Evolutionary conservation across 2,329 filamentous ascomycete genomes (phyloP).

Genomic region (Fusarium subglutinans): DNA sequence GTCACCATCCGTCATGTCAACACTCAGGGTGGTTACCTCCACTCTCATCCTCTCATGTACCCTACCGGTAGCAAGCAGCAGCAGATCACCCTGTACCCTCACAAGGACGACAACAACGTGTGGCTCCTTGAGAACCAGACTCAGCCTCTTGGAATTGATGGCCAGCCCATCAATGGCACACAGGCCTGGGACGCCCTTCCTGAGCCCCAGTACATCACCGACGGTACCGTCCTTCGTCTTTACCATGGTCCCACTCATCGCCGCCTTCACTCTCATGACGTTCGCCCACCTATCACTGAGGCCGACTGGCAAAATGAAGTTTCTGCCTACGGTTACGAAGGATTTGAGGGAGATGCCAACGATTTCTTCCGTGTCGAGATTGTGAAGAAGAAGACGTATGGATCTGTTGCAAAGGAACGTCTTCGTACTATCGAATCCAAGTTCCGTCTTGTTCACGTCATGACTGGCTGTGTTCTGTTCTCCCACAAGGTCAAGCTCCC

Average conservation of each 20-base stretch:
- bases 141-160: conserved; percentile 81
- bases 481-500: conserved; percentile 99
- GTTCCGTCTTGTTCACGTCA: conserved; percentile 93
- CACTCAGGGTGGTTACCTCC: conserved; percentile 96
- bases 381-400: conserved; percentile 85
- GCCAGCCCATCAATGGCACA: conserved; percentile 81
- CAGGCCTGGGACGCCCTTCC: conserved; percentile 81
- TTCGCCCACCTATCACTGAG: conserved; percentile 86
- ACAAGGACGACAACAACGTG: conserved; percentile 98
- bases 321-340: conserved; percentile 96
- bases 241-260: conserved; percentile 87
- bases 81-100: conserved; percentile 96
- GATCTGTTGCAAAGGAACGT: conserved; percentile 80
- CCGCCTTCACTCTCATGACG: conserved; percentile 94
- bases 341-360: conserved; percentile 96
- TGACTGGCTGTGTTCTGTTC: conserved; percentile 96
- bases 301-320: conserved; percentile 96
- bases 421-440: conserved; percentile 95
- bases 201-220: conserved; percentile 74
- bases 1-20: conserved; percentile 92
- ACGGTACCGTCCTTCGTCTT: conserved; percentile 83
- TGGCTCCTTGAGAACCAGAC: conserved; percentile 97
- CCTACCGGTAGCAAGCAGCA: conserved; percentile 97
- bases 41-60: conserved; percentile 98
- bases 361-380: conserved; percentile 96